Conservation (phyloP, 768 basidiomycete species). For the Paxillus rubicundulus region DNA sequence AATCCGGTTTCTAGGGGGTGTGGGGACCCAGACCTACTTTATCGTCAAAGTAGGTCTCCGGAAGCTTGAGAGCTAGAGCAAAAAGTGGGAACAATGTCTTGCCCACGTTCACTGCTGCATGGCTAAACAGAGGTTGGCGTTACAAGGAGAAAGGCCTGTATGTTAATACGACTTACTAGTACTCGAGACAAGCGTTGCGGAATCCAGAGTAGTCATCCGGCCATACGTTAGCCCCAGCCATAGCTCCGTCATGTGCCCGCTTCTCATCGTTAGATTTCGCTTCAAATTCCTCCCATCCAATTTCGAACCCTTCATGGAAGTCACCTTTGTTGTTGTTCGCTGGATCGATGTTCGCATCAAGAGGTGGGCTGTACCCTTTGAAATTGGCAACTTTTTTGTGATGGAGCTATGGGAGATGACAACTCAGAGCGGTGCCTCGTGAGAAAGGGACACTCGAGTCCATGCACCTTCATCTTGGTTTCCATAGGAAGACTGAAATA, state of each 20-base stretch:
- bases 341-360: constrained; percentile 74
- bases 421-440: not conserved
- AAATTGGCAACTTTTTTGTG: constrained; percentile 67
- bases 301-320: constrained; percentile 86
- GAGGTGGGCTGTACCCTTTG: constrained; percentile 70
- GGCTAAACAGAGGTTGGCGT: constrained; percentile 42
- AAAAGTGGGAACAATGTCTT: constrained; percentile 61
- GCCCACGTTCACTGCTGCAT: constrained; percentile 52
- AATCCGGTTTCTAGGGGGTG: constrained; percentile 10
- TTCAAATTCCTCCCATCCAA: constrained; percentile 65
- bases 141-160: too few species aligned
- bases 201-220: constrained; percentile 65
- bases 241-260: constrained; percentile 46
- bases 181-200: constrained; percentile 53
- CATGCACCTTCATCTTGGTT: constrained; percentile 61
- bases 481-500: constrained; percentile 69
- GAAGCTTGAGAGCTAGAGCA: too few species aligned
- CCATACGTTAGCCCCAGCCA: constrained; percentile 80
- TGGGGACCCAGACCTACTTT: constrained; percentile 42
- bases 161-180: constrained; percentile 62
- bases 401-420: constrained; percentile 48
- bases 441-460: not conserved
- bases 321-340: constrained; percentile 68
- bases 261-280: constrained; percentile 24
- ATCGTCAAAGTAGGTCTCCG: constrained; percentile 62